Percentiles rank a stretch among this genome's conserved stretches.
phyloP scores from a whole-genome alignment of 2,329 filamentous ascomycete species.

The Helotiales sp. region DNA sequence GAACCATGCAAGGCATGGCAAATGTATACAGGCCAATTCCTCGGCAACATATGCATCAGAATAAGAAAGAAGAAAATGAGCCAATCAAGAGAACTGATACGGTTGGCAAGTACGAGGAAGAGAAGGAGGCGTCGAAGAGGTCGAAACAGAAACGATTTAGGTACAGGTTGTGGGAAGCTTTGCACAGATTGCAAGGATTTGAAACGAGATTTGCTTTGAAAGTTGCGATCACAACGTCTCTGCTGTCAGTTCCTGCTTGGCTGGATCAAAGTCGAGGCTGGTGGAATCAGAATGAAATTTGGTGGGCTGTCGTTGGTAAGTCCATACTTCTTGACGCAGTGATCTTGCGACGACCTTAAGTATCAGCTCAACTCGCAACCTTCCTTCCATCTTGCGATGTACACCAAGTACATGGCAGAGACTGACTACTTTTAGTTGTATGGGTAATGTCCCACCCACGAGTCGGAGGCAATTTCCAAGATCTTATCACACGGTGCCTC shows the following conservation, averaged over 20 bases:
- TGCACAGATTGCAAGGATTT: slow-evolving; percentile 61
- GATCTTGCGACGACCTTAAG: no score
- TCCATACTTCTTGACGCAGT: no score
- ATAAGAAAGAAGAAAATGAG: slow-evolving; percentile 31
- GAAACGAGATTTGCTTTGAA: slow-evolving; percentile 63
- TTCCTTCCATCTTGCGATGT: not conserved
- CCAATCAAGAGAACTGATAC: slow-evolving; percentile 34
- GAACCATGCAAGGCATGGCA: slow-evolving; percentile 44
- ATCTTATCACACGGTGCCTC: slow-evolving; percentile 57
- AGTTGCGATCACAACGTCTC: slow-evolving; percentile 55
- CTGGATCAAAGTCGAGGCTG: slow-evolving; percentile 50
- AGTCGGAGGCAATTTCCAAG: slow-evolving; percentile 62
- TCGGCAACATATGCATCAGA: slow-evolving; percentile 33
- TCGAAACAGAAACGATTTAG: slow-evolving; percentile 49
- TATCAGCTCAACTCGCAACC: no score
- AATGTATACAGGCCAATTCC: slow-evolving; percentile 44
- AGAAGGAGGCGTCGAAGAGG: slow-evolving; percentile 48
- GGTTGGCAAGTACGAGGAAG: slow-evolving; percentile 43
- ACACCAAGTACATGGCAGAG: not conserved
- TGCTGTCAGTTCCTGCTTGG: slow-evolving; percentile 61
- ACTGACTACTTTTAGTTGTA: slow-evolving; percentile 10
- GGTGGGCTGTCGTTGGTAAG: slow-evolving; percentile 58
- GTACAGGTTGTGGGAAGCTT: slow-evolving; percentile 54
- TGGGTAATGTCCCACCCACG: slow-evolving; percentile 37
- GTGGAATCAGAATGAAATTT: slow-evolving; percentile 61